Base-by-base conservation (phyloP, 306 rosid genomes). In the Vicia sativa region DNA sequence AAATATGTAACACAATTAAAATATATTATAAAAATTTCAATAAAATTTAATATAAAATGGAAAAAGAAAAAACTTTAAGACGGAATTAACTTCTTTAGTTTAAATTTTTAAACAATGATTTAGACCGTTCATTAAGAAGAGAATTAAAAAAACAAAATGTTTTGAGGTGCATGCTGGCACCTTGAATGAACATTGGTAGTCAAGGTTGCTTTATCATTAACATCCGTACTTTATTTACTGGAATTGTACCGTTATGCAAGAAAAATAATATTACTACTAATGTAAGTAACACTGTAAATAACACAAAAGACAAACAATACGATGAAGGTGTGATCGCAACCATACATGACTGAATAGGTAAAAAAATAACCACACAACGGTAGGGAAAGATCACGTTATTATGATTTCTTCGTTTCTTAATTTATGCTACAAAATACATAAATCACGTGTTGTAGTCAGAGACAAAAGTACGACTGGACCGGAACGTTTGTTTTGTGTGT, bases 371-470 rank as follows among this genome's bases (percentile, higher is more conserved):
- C 58, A 8, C 13, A 21, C 31, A 52, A 21, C 58, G 58, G 58
- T 52, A 52, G n/a, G 3, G 12, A 52, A 52, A 52, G 9, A 52
- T 21, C 28, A 52, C n/a, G 2, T 52, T 21, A 21, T 52, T 21
- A 52, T 52, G 0, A 52, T 52, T 10, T 52, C 1, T 21, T 52
- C n/a, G 11, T 21, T 19, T 52, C 29, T 10, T 52, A 52, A 19
- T 52, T 11, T 12, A 52, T 52, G 31, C 58, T 10, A 21, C 58
- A 52, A 52, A 21, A 52, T 52, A 48, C 26, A 50, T 50, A 19
- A 4, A 46, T 50, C 57, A 50, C 57, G 57, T 50, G 57, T 50
- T 50, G 13, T 50, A 19, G 57, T 50, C 57, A 50, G 29, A 19
- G 57, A 50, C 57, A 50, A 50, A 50, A 19, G 57, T 18, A 50